phyloP scores from a whole-genome alignment of 2,329 filamentous ascomycete genomes.

The Alternaria conjuncta region DNA sequence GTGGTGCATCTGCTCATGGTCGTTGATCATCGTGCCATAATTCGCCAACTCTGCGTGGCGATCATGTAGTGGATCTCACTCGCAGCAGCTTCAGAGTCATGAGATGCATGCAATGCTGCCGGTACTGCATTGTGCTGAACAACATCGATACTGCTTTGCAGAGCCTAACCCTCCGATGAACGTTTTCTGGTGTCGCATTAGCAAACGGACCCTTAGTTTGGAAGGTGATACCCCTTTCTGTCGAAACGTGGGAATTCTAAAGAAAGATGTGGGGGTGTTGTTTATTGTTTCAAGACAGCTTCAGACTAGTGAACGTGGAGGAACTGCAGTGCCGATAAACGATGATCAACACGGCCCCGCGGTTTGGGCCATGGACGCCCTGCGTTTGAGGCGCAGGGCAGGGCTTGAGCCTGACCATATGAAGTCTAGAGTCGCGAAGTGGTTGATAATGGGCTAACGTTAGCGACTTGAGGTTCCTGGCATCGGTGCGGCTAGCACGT shows the following conservation, averaged over 20 bases:
- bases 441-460: background rate
- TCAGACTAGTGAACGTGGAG: conserved; percentile 15
- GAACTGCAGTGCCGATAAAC: conserved; percentile 11
- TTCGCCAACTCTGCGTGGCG: background rate
- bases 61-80: conserved; percentile 3
- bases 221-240: conserved; percentile 4
- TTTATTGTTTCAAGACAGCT: conserved; percentile 20
- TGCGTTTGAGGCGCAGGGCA: conserved; percentile 13
- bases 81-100: background rate
- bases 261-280: conserved; percentile 23
- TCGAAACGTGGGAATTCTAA: conserved; percentile 29
- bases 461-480: background rate
- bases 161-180: background rate
- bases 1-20: background rate
- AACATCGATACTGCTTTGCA: background rate
- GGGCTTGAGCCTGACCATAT: conserved; percentile 3
- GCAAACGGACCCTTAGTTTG: background rate
- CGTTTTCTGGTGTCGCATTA: conserved; percentile 4
- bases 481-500: background rate
- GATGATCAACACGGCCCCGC: conserved; percentile 19
- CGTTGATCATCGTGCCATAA: background rate
- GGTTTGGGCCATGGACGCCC: conserved; percentile 8
- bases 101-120: background rate
- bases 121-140: background rate
- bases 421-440: background rate